Evolutionary conservation across 306 rosid species (phyloP).

Genomic region (Argentina anserina): DNA sequence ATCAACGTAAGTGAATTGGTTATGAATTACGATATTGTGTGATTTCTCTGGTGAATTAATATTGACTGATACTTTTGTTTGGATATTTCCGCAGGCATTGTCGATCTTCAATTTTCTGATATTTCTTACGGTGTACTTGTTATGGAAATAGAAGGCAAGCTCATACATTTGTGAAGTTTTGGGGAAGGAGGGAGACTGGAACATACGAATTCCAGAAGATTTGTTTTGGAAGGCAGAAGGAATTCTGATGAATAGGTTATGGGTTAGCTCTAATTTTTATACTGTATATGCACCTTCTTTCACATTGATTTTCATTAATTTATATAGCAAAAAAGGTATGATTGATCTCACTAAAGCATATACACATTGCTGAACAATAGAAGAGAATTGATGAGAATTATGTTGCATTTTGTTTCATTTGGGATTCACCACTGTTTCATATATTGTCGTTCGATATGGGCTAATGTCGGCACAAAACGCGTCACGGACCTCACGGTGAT

Average conservation of each 20-base stretch:
- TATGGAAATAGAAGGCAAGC: slow-evolving; percentile 20
- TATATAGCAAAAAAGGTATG: neutral
- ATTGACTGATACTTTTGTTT: slow-evolving; percentile 6
- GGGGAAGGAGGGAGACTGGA: neutral
- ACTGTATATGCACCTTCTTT: slow-evolving; percentile 3
- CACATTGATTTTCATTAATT: neutral
- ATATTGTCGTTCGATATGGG: neutral
- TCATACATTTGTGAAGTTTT: slow-evolving; percentile 16
- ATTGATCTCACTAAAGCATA: neutral
- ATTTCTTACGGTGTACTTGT: slow-evolving; percentile 24
- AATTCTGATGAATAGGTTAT: neutral
- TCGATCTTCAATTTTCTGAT: slow-evolving; percentile 35
- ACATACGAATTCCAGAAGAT: neutral
- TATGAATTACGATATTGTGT: neutral
- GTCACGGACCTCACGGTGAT: no score
- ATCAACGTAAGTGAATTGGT: slow-evolving; percentile 41
- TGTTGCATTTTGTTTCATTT: neutral
- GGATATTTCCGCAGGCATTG: slow-evolving; percentile 44
- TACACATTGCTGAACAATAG: neutral
- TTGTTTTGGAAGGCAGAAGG: neutral
- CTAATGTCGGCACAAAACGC: no score
- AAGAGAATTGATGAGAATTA: neutral
- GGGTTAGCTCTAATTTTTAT: neutral
- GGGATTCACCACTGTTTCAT: neutral
- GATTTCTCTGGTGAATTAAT: neutral